Conservation (phyloP, 2,329 filamentous ascomycete species). For the Trichoderma semiorbis region DNA sequence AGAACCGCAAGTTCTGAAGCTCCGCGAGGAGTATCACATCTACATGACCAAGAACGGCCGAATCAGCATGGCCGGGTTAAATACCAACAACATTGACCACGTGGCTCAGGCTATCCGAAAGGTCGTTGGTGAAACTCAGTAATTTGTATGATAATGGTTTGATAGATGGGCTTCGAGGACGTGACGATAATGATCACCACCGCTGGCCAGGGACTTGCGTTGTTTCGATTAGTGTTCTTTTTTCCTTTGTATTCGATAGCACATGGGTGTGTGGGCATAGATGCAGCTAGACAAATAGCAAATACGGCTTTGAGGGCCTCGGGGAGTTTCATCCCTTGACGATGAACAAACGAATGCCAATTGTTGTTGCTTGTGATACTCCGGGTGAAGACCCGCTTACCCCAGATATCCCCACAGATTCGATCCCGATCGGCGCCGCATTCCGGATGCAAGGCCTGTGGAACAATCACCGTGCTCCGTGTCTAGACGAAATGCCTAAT, state of each 20-base stretch:
- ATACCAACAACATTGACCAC: constrained; percentile 88
- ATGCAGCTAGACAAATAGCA: constrained; percentile 7
- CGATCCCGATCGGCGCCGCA: not conserved
- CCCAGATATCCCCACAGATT: not conserved
- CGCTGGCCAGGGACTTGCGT: not conserved
- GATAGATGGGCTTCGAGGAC: not conserved
- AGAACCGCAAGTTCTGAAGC: constrained; percentile 68
- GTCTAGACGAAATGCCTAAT: not conserved
- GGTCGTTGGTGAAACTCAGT: constrained; percentile 54
- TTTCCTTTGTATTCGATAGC: not conserved
- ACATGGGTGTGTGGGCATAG: constrained; percentile 1
- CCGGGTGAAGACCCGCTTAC: not conserved
- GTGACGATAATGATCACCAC: not conserved
- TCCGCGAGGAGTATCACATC: constrained; percentile 69
- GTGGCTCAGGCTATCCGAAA: constrained; percentile 86
- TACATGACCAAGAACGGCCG: constrained; percentile 98
- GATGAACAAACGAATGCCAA: not conserved
- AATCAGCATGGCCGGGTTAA: constrained; percentile 97
- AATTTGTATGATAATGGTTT: constrained; percentile 16
- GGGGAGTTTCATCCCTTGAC: not conserved
- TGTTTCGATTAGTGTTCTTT: not conserved
- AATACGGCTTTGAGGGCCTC: not conserved
- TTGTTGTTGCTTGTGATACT: not conserved
- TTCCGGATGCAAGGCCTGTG: not conserved
- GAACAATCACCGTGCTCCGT: not conserved